Base-by-base conservation (phyloP, 345 rosid genomes). In the Anastatica hierochuntica region DNA sequence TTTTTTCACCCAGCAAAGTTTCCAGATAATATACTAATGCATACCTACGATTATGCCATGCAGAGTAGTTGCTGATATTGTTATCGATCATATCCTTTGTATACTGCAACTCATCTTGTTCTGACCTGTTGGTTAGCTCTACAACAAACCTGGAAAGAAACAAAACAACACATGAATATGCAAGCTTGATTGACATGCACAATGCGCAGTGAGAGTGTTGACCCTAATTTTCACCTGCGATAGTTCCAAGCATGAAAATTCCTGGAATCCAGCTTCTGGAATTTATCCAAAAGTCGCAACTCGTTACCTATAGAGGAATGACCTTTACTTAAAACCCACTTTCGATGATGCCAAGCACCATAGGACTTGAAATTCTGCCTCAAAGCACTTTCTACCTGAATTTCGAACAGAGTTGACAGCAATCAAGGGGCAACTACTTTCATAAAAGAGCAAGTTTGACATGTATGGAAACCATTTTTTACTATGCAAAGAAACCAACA, bases 1-100 rank as follows among this genome's bases (percentile, higher is more conserved):
- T n/a, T n/a, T n/a, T n/a, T n/a, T n/a, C n/a, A n/a, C n/a, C n/a
- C n/a, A n/a, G n/a, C 50, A 14, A 24, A 39, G 10, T 43, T 13
- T 20, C 13, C 20, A 62, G 18, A 33, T 13, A 35, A 6, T 3
- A 7, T 3, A 54, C n/a, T 9, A 34, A 60, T 31, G 34, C 77
- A 5, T 71, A 90, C 98, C 98, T 82, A 35, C 90, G 89, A 73
- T 85, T 83, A 67, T 92, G 98, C 98, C 96, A 92, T 0, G 96
- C 98, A 48, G 98, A 92, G 71, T 92, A 92, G 74, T 83, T 88
- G 71, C 96, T 88, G 69, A 92, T 72, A 75, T 85, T 76, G 0
- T 30, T 63, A 56, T 63, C 53, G 31, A 92, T 88, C 76, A 83
- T 60, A 65, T 74, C 70, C 58, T 76, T 72, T 1, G 90, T 88